These are phyloP conservation scores for Pseudocercospora cruenta DNA, from an alignment of 2,329 filamentous ascomycete species.

Conservation along the genomic window DNA sequence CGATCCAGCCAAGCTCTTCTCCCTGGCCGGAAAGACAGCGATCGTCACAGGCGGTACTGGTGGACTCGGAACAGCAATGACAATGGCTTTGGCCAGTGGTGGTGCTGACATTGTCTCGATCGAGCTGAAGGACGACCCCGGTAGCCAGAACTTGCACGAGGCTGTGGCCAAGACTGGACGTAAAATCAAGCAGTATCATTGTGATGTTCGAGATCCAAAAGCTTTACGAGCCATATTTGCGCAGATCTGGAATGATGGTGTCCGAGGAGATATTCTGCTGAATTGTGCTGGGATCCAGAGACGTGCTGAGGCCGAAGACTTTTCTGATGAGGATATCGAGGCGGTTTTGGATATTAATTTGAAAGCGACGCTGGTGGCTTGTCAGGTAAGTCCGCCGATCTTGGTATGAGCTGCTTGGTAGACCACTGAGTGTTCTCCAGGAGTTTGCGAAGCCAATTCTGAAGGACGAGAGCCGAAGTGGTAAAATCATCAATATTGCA, in stretches of 20 bases:
- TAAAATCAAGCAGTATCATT: constrained; percentile 22
- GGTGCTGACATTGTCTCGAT: constrained; percentile 38
- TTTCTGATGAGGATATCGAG: constrained; percentile 37
- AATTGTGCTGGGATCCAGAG: constrained; percentile 38
- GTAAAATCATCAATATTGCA: constrained; percentile 36
- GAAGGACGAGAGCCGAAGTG: constrained; percentile 23
- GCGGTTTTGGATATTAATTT: constrained; percentile 34
- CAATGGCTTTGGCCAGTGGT: constrained; percentile 34
- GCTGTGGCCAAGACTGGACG: constrained; percentile 20
- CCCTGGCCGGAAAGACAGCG: constrained; percentile 26
- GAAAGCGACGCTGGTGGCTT: constrained; percentile 29
- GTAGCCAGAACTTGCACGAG: constrained; percentile 10
- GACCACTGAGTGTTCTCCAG: too few relatives aligned
- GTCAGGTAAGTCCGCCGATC: too few relatives aligned
- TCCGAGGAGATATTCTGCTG: constrained; percentile 34
- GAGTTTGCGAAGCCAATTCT: constrained; percentile 32
- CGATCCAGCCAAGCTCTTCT: constrained; percentile 26
- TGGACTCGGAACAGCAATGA: constrained; percentile 40
- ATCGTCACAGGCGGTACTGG: constrained; percentile 31
- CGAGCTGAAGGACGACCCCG: constrained; percentile 24
- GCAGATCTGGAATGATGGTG: constrained; percentile 30
- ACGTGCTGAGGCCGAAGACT: constrained; percentile 33
- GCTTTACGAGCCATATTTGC: constrained; percentile 22
- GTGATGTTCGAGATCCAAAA: constrained; percentile 22
- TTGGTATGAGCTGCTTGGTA: too few relatives aligned